Evolutionary conservation across 2,329 filamentous ascomycete genomes (phyloP).

Genomic region (Colletotrichum liaoningense): DNA sequence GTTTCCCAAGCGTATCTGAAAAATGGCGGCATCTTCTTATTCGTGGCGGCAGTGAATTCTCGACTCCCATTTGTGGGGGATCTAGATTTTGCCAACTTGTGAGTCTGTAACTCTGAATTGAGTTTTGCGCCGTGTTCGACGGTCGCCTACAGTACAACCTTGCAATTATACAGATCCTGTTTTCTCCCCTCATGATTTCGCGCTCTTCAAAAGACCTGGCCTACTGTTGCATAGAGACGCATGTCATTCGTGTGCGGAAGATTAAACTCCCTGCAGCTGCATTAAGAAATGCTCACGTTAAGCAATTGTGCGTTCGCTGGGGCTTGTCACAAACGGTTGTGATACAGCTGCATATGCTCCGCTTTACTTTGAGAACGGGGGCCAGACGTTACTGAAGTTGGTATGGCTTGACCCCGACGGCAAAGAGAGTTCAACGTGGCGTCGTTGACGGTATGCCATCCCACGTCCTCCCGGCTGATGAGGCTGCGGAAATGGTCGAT

Average conservation of each 20-base stretch:
- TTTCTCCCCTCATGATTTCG: not conserved
- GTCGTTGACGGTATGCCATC: not conserved
- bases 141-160: not conserved
- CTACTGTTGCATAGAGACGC: not conserved
- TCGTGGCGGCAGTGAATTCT: not conserved
- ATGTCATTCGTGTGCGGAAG: conserved; percentile 17
- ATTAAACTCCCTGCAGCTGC: conserved; percentile 9
- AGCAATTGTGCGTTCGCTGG: conserved; percentile 19
- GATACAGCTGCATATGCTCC: conserved; percentile 26
- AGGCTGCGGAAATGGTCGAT: not conserved
- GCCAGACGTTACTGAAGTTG: not conserved
- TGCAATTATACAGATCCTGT: not conserved
- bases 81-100: not conserved
- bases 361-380: conserved; percentile 6
- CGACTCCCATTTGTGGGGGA: not conserved
- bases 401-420: not conserved
- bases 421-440: not conserved
- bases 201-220: not conserved
- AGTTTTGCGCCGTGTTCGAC: not conserved
- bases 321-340: conserved; percentile 21
- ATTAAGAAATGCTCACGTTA: not conserved
- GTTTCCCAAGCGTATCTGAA: not conserved
- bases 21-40: not conserved
- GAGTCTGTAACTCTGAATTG: not conserved
- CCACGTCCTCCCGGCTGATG: not conserved